phyloP scores from a whole-genome alignment of 139 green algal genomes.

The Ettlia oleoabundans region DNA sequence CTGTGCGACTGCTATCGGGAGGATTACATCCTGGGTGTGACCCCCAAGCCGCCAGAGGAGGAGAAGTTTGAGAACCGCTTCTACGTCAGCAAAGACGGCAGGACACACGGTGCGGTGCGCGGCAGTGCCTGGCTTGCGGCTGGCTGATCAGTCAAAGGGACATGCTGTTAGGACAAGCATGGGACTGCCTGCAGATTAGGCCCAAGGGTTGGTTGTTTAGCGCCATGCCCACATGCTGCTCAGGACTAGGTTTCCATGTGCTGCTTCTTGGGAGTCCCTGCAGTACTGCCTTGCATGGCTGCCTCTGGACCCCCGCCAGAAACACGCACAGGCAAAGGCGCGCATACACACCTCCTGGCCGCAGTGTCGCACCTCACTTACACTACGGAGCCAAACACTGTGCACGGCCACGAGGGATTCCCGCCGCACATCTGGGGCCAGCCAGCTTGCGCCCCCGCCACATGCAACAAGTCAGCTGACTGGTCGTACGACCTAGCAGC shows the following conservation, averaged over 20 bases:
- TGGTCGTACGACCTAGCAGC: conserved; percentile 4
- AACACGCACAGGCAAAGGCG: not conserved
- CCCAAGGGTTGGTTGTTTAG: too few species aligned
- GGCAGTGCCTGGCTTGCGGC: too few species aligned
- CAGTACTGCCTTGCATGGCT: not conserved
- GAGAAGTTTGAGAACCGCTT: conserved; percentile 29
- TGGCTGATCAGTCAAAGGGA: too few species aligned
- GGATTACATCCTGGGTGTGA: not conserved
- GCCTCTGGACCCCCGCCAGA: not conserved
- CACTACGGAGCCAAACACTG: conserved; percentile 11
- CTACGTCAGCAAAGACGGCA: not conserved
- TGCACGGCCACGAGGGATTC: conserved; percentile 31
- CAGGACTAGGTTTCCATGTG: too few species aligned
- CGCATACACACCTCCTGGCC: not conserved
- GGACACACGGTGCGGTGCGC: conserved; percentile 6
- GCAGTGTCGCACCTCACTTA: conserved; percentile 22
- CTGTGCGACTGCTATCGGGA: conserved; percentile 26
- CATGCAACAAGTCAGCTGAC: not conserved
- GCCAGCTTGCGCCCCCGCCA: conserved; percentile 6
- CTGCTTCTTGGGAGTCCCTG: too few species aligned
- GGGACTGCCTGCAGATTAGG: too few species aligned
- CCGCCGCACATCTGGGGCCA: not conserved
- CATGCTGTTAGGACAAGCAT: too few species aligned
- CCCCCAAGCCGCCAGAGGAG: not conserved
- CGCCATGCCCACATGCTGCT: too few species aligned